Base-by-base conservation (phyloP, 495 filamentous ascomycete genomes). In the Durotheca rogersii region DNA sequence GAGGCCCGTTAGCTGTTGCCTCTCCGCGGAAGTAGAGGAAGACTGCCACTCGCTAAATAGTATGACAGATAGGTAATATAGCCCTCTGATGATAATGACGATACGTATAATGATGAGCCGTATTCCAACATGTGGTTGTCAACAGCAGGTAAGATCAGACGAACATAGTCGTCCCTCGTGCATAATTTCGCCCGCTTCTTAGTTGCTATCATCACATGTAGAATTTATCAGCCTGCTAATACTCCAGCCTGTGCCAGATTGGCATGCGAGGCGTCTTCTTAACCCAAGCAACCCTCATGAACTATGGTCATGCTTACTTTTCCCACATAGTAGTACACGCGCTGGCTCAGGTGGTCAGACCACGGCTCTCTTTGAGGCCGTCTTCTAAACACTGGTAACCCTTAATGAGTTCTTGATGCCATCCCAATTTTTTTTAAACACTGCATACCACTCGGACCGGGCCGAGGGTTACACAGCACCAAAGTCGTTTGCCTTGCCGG, bases 401-500 rank as follows among this genome's bases (percentile, higher is more conserved):
- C 51, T 36, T 42, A 38, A 29, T 34, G 41, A 52, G 51, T 52
- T 48, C 51, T 47, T 47, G 52, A 60, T 60, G 57, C 57, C n/a
- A n/a, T n/a, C n/a, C n/a, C n/a, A n/a, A 27, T 51, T 56, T 34
- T 35, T 32, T 60, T 56, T 51, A 47, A 56, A 60, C 57, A 60
- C 43, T 49, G 32, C 54, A 29, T 35, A 54, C 54, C 29, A 12
- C 37, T 33, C 6, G 47, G 12, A 53, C 30, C 19, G 33, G 21
- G 19, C 41, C 25, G 23, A 41, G 44, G n/a, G 7, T 67, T 70
- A 71, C 25, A 67, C 53, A 46, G 52, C 67, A 67, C 80, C 74
- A 62, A 98, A 95, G 30, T 89, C 88, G 4, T 64, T 41, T 17
- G 92, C 91, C 69, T 90, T 92, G 52, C 85, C 77, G 18, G 87